Conservation (phyloP, 2,329 filamentous ascomycete species). For the Acephala macrosclerotiorum region DNA sequence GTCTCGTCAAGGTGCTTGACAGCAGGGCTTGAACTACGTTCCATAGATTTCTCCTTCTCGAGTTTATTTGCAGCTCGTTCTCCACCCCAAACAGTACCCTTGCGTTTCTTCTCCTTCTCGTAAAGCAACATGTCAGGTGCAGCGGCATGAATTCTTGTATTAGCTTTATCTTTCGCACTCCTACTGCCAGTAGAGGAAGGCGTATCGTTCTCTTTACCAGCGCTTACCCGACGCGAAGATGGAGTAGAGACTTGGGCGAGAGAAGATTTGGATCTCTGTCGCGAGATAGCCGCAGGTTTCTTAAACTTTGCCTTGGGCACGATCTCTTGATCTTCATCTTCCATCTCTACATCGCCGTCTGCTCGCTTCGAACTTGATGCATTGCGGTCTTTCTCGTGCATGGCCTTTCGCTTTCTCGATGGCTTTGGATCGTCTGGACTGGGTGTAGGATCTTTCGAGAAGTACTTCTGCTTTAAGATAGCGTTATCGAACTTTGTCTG, state of each 20-base stretch:
- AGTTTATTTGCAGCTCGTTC: slow-evolving; percentile 66
- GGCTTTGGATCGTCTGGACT: slow-evolving; percentile 54
- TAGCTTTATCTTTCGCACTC: slow-evolving; percentile 86
- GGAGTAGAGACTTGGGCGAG: slow-evolving; percentile 54
- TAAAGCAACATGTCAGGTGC: slow-evolving; percentile 89
- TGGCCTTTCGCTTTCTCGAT: slow-evolving; percentile 51
- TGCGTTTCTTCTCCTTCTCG: slow-evolving; percentile 90
- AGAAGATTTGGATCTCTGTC: slow-evolving; percentile 24
- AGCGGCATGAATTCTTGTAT: slow-evolving; percentile 77
- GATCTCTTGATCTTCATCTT: slow-evolving; percentile 22
- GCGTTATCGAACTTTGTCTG: slow-evolving; percentile 80
- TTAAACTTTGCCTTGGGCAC: slow-evolving; percentile 43
- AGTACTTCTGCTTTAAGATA: slow-evolving; percentile 70
- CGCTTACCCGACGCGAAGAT: slow-evolving; percentile 56
- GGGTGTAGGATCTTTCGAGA: slow-evolving; percentile 52
- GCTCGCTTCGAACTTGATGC: slow-evolving; percentile 20
- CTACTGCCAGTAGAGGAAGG: slow-evolving; percentile 80
- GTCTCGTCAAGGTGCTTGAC: slow-evolving; percentile 45
- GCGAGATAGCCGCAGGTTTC: slow-evolving; percentile 18
- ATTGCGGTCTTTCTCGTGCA: slow-evolving; percentile 52
- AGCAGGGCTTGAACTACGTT: slow-evolving; percentile 49
- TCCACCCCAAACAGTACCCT: slow-evolving; percentile 64
- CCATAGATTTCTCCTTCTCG: slow-evolving; percentile 54
- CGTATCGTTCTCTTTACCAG: slow-evolving; percentile 84
- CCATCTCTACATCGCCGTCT: slow-evolving; percentile 22